Percentiles rank a stretch among this genome's conserved stretches.
These are phyloP conservation scores for Rhizopus arrhizus DNA, from an alignment of 371 early-diverging fungal species.

Conservation along the genomic window DNA sequence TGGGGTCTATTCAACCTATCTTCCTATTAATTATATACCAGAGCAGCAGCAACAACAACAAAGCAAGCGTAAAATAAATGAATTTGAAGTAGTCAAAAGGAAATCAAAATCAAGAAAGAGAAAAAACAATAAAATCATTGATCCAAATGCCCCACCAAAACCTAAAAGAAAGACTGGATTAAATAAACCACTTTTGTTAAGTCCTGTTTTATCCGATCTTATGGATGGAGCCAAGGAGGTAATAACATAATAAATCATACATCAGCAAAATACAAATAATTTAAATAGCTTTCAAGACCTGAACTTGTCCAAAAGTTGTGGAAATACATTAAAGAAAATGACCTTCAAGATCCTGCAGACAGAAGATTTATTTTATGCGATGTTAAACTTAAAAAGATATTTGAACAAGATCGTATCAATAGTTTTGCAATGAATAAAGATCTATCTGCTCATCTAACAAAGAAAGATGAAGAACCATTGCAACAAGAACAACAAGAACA, in stretches of 20 bases:
- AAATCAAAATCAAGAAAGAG: conserved; percentile 27
- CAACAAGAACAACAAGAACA: background rate
- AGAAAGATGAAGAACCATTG: conserved; percentile 28
- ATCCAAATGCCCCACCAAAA: conserved; percentile 55
- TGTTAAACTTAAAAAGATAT: conserved; percentile 52
- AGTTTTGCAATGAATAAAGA: conserved; percentile 64
- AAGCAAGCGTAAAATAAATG: background rate
- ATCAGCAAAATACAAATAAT: background rate
- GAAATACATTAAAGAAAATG: conserved; percentile 61
- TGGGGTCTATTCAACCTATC: background rate
- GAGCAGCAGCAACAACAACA: conserved; percentile 11
- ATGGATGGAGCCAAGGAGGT: conserved; percentile 55
- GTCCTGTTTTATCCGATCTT: conserved; percentile 51
- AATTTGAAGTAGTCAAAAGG: conserved; percentile 12
- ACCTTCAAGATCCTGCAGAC: conserved; percentile 64
- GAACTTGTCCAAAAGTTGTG: conserved; percentile 61
- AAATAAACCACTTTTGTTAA: conserved; percentile 53
- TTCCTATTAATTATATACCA: background rate
- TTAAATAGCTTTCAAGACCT: conserved; percentile 51
- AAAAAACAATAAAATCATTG: conserved; percentile 18
- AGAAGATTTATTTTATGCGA: conserved; percentile 60
- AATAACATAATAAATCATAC: background rate
- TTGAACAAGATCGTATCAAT: conserved; percentile 53
- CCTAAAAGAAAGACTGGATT: conserved; percentile 55
- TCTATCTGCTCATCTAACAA: conserved; percentile 55